Conservation (phyloP, 257 asterid species). For the Solanum pennellii region DNA sequence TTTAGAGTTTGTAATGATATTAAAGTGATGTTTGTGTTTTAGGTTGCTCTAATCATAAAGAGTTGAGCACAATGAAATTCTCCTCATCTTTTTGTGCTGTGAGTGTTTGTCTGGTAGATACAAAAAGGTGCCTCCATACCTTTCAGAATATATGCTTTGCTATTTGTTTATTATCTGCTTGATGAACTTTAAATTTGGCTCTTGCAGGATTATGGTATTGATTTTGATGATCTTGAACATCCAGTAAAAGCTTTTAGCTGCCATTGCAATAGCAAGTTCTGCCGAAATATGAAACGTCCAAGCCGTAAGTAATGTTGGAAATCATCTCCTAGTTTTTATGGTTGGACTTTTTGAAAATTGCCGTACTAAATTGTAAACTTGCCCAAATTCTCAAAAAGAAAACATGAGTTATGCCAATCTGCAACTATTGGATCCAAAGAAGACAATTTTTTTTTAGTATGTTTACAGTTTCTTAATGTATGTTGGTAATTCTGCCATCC, state of each 20-base stretch:
- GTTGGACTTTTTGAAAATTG: background rate
- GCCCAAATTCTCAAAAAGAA: background rate
- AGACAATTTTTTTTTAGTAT: background rate
- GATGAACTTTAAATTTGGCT: background rate
- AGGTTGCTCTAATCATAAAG: background rate
- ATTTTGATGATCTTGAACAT: slow-evolving; percentile 78
- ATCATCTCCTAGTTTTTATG: background rate
- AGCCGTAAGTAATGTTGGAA: slow-evolving; percentile 39
- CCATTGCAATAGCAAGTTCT: slow-evolving; percentile 73
- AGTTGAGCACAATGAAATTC: background rate
- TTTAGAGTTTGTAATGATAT: background rate
- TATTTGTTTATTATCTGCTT: slow-evolving; percentile 1
- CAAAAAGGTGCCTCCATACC: background rate
- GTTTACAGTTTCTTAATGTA: background rate
- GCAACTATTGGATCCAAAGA: background rate
- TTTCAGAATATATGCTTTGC: background rate
- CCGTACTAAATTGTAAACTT: background rate
- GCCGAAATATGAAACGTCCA: slow-evolving; percentile 69
- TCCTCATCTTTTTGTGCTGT: background rate
- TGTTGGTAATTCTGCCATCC: background rate
- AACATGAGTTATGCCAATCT: background rate
- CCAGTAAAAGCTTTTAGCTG: slow-evolving; percentile 74
- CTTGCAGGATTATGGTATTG: slow-evolving; percentile 87
- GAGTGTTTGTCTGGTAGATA: background rate
- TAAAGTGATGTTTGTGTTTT: background rate